Conservation (phyloP, 768 basidiomycete species). For the Pulveroboletus sp. region DNA sequence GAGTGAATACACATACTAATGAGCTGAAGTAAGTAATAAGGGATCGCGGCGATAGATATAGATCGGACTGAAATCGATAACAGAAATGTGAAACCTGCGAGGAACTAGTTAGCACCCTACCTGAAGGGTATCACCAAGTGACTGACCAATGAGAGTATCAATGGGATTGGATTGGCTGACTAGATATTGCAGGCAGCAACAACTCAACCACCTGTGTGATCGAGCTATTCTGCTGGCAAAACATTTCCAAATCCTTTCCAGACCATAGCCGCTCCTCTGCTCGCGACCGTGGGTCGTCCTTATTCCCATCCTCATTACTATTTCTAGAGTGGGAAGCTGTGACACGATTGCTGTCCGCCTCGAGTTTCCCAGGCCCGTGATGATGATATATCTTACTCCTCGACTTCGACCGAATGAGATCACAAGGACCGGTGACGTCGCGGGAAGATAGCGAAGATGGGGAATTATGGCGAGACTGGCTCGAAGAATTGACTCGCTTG, state of each 20-base stretch:
- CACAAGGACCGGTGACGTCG: constrained; percentile 21
- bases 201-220: constrained; percentile 70
- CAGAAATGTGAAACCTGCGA: constrained; percentile 14
- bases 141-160: constrained; percentile 24
- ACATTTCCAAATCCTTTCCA: constrained; percentile 76
- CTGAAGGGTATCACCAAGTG: background rate
- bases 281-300: constrained; percentile 31
- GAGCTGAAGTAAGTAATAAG: constrained; percentile 21
- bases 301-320: constrained; percentile 29
- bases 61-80: constrained; percentile 21
- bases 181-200: constrained; percentile 48
- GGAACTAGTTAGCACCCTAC: constrained; percentile 9
- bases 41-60: constrained; percentile 27
- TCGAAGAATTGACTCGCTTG: constrained; percentile 28
- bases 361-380: constrained; percentile 59
- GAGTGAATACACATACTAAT: constrained; percentile 29
- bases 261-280: constrained; percentile 59
- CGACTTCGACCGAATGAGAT: constrained; percentile 61
- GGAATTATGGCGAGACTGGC: constrained; percentile 15
- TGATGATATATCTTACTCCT: constrained; percentile 65
- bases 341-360: constrained; percentile 42
- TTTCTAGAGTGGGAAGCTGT: constrained; percentile 24
- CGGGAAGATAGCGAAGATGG: constrained; percentile 25
- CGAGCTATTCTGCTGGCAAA: constrained; percentile 87
- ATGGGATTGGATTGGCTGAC: constrained; percentile 28